Conservation (phyloP, 768 basidiomycete genomes). For the Psilocybe sp. region DNA sequence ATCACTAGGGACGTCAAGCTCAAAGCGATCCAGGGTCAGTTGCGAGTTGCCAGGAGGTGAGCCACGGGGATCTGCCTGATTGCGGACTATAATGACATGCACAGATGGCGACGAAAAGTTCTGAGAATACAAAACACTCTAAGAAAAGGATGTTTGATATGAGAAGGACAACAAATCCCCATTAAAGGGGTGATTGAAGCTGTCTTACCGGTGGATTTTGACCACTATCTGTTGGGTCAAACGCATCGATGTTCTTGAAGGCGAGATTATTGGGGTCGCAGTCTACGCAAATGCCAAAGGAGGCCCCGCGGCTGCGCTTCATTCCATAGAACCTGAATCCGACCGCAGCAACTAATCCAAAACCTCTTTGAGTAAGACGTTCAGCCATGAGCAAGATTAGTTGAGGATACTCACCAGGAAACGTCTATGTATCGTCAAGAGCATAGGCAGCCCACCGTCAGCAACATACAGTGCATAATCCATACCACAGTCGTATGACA, state of each 20-base stretch:
- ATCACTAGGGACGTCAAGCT: background rate
- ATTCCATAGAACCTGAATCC: slow-evolving; percentile 30
- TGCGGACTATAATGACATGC: background rate
- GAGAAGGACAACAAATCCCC: no score
- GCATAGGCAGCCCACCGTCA: background rate
- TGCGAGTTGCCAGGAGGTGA: background rate
- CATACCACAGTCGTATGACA: background rate
- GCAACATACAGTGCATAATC: no score
- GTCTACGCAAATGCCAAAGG: slow-evolving; percentile 29
- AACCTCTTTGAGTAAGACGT: background rate
- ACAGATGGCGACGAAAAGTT: background rate
- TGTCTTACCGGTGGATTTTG: background rate
- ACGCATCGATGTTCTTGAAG: slow-evolving; percentile 23
- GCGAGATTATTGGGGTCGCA: slow-evolving; percentile 24
- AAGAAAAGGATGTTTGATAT: background rate
- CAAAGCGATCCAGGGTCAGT: background rate
- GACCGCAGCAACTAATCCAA: slow-evolving; percentile 19
- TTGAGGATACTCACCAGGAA: slow-evolving; percentile 7
- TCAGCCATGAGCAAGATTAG: background rate
- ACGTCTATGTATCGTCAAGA: slow-evolving; percentile 5
- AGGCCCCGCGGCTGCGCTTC: slow-evolving; percentile 19
- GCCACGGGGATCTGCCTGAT: background rate
- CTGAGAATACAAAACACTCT: background rate
- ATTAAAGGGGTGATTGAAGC: no score
- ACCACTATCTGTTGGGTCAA: slow-evolving; percentile 18